Base-by-base conservation (phyloP, 2,329 filamentous ascomycete species). In the Juglanconis juglandina region DNA sequence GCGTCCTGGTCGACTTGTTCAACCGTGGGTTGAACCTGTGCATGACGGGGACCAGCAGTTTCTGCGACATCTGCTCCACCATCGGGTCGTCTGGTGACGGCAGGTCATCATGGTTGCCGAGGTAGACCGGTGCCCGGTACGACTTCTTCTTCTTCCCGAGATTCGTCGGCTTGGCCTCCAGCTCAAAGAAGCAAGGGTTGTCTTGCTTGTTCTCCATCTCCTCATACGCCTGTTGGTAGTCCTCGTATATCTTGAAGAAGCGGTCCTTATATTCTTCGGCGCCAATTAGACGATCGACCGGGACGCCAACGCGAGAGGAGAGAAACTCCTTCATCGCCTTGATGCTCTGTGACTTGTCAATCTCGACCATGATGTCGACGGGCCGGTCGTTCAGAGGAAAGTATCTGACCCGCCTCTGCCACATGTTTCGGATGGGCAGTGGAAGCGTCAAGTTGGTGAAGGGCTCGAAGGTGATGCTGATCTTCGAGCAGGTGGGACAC, bases 381-480 rank as follows among this genome's bases (percentile, higher is more conserved):
- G 92, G 90, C 2, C 78, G 76, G 58, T 90, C 87, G 61, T 88
- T 86, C 1, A 95, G 77, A 2, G 93, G 92, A 62, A 91, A 88
- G 71, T 90, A 97, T 58, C 85, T 88, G 66, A 98, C 79, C 1
- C 82, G 81, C 65, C 89, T 88, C 61, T 79, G 81, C 89, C 92
- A 96, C 49, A 91, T 83, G 65, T 89, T 92, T 72, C 95, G 89
- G 58, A 96, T 86, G 0, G 95, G 95, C 39, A 99, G 79, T 60
- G 96, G 95, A 32, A 99, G 79, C 0, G 95, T 97, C 61, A 99
- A 77, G 66, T 96, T 95, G 73, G 92, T 97, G 80, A 96, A 99
- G 0, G 95, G 95, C 72, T 99, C 95, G 70, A 99, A 99, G 0
- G 95, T 98, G 68, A 99, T 96, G 83, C 93, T 97, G 75, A 98